Evolutionary conservation across 2,329 filamentous ascomycete species (phyloP), one percentile per base, ranked within the genome.

Genomic region (Hypoxylon sp.): DNA sequence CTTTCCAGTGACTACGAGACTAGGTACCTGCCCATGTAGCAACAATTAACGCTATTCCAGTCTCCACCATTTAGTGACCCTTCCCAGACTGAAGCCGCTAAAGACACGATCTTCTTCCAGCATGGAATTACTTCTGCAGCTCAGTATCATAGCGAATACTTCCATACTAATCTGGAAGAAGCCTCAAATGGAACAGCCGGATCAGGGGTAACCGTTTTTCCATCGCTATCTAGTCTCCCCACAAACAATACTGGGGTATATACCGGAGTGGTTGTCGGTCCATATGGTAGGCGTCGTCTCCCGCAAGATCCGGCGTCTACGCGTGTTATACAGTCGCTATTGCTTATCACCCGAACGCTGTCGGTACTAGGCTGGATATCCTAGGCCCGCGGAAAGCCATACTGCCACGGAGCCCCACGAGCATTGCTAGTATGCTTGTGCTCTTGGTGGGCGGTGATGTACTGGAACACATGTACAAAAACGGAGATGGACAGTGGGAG

Each of bases 361-460:
- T 68, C 61, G 0, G 19, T 67, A n/a, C 4, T 41, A 9, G 56
- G 64, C 17, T 70, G 69, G 67, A n/a, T 13, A n/a, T n/a, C 4
- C 9, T 53, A 4, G 55, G 58, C 11, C 61, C 69, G 7, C 21
- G 51, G 3, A 64, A 61, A 13, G 41, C 45, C n/a, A 56, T 69
- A 6, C 30, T 70, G 11, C 69, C 69, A 14, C 61, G 67, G 13
- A 60, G 50, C 4, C 59, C 69, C 1, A 64, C 56, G 23, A 66
- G 58, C 10, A 59, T 72, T 36, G 69, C 61, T 13, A 68, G 67
- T 21, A 45, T 58, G 1, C 38, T 62, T 19, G 67, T 64, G 10
- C 61, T 72, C 2, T 17, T 70, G 5, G 63, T 59, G 1, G 69
- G 69, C 7, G 69, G 69, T 10, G 63, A 70, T 34, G 19, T 70